Percentiles rank a stretch among this genome's conserved stretches.
Evolutionary conservation across 2,329 filamentous ascomycete species (phyloP).

Genomic region (Didymosphaeria variabile): DNA sequence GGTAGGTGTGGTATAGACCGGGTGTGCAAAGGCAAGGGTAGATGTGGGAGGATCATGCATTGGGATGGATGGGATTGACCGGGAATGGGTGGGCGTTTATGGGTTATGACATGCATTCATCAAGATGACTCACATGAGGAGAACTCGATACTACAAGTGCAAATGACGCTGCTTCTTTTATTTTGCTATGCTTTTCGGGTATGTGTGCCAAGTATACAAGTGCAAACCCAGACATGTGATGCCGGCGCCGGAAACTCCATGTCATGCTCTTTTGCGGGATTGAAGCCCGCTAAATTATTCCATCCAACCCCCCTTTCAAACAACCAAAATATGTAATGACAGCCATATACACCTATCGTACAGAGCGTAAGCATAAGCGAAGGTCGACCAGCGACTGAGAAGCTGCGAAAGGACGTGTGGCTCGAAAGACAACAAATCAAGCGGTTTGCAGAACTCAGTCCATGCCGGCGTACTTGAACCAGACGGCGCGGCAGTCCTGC

Average conservation of each 20-base stretch:
- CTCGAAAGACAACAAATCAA: background rate
- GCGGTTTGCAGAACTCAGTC: conserved; percentile 56
- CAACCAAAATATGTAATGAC: background rate
- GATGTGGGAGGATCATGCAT: background rate
- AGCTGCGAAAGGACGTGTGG: background rate
- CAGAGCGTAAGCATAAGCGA: background rate
- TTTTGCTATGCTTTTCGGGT: background rate
- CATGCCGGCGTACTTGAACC: conserved; percentile 95
- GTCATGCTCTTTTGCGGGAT: background rate
- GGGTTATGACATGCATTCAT: background rate
- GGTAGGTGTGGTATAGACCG: conserved; percentile 53
- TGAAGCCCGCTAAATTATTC: background rate
- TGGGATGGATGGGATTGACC: background rate
- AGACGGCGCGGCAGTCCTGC: conserved; percentile 94
- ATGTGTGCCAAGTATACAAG: background rate
- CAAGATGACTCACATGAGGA: background rate
- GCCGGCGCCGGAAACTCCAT: background rate
- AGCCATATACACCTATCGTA: conserved; percentile 4
- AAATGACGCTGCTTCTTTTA: background rate
- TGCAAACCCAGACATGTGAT: background rate
- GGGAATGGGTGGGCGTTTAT: background rate
- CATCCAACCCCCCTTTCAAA: background rate
- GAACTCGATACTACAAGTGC: background rate
- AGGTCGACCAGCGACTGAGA: conserved; percentile 5
- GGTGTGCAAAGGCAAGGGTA: background rate